Base-by-base conservation (phyloP, 441 rosid genomes). In the Biscutella laevigata region DNA sequence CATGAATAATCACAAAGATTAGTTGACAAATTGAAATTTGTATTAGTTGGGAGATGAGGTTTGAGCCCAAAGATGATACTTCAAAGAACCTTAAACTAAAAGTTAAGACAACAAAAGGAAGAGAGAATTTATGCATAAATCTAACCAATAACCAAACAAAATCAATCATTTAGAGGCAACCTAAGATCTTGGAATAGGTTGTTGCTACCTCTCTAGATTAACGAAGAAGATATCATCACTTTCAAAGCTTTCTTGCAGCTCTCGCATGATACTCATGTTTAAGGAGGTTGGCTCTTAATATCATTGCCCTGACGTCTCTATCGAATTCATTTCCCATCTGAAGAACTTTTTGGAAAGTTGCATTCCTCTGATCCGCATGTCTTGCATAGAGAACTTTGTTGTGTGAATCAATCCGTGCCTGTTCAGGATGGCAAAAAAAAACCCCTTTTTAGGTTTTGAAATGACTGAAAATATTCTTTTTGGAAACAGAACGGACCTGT, bases 351-450 rank as follows among this genome's bases (percentile, higher is more conserved):
- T 92, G 97, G 76, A 88, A 92, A n/a, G 99, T 92, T 26, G 88
- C 82, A 36, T 82, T 88, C 71, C 99, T 81, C 65, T 92, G 99
- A 75, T 92, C 95, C 0, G 99, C 97, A 67, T 88, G 97, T 8
- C 99, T 73, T 19, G 99, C 99, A 34, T 88, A 86, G 16, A 92
- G 83, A 74, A 92, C 68, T 67, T 92, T 88, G 81, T 88, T 88
- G 81, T 88, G 97, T 0, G 99, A 92, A 64, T 92, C 99, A 13
- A 92, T 92, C 43, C 99, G 85, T 56, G 99, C 99, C 97, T 92
- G 83, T 58, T 1, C 15, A 4, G 1, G 57, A 30, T 21, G 57
- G 67, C 9, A 53, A n/a, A n/a, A 50, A 63, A 22, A 6, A 26
- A 7, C 52, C 12, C 12, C 4, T 8, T 11, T 16, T 0, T 51